A percentile compares a stretch with the other conserved stretches of the same genome.
phyloP scores from a whole-genome alignment of 2,329 filamentous ascomycete genomes.

The Periconia sp. region DNA sequence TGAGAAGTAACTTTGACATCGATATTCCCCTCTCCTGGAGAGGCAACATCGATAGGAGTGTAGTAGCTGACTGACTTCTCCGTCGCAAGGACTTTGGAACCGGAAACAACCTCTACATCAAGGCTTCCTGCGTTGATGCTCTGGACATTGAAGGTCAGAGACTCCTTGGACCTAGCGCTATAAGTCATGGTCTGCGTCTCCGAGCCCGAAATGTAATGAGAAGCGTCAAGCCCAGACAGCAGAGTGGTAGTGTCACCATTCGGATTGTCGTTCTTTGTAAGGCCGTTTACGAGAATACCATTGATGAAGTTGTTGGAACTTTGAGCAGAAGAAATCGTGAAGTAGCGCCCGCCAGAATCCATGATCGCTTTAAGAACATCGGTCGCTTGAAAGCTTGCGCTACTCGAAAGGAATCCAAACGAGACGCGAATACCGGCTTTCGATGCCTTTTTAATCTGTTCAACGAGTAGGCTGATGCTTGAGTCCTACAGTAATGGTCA shows the following conservation, averaged over 20 bases:
- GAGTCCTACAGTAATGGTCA: no score
- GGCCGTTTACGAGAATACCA: constrained; percentile 3
- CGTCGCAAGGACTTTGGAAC: no score
- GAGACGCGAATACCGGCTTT: constrained; percentile 5
- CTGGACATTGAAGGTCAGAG: no score
- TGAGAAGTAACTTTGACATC: no score
- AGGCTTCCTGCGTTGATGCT: no score
- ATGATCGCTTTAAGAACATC: constrained; percentile 3
- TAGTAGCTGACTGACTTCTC: no score
- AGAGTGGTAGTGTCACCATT: constrained; percentile 1
- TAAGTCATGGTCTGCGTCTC: no score
- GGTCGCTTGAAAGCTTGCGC: not conserved
- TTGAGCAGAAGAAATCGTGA: constrained; percentile 1
- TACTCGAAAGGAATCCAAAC: constrained; percentile 3
- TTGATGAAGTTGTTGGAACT: constrained; percentile 5
- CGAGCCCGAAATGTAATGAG: no score
- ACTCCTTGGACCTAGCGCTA: no score
- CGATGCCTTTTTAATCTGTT: constrained; percentile 5
- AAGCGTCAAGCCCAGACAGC: constrained; percentile 2
- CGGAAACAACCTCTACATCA: no score
- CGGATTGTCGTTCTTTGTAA: constrained; percentile 8
- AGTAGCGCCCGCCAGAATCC: constrained; percentile 2
- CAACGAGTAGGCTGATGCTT: not conserved
- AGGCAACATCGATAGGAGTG: no score
- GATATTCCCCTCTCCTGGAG: no score